These are phyloP conservation scores for Sutorius eximius DNA, from an alignment of 1,284 basidiomycete genomes.

Conservation along the genomic window DNA sequence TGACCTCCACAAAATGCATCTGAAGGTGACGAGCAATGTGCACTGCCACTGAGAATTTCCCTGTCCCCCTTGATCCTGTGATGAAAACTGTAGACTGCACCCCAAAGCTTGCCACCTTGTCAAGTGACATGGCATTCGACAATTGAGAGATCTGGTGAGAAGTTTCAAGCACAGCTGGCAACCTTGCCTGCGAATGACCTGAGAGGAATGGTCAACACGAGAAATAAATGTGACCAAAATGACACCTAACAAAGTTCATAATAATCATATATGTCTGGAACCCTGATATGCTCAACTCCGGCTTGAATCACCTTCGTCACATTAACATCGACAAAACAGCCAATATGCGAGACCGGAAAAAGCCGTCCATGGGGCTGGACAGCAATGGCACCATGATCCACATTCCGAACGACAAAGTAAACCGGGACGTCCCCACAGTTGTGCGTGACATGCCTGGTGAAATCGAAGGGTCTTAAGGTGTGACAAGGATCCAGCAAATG, in stretches of 20 bases:
- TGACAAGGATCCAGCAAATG: constrained; percentile 29
- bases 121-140: constrained; percentile 55
- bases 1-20: constrained; percentile 80
- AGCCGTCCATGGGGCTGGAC: constrained; percentile 38
- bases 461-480: constrained; percentile 8
- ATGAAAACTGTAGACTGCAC: constrained; percentile 69
- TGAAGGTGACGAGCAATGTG: constrained; percentile 67
- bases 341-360: constrained; percentile 67
- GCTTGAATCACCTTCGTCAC: constrained; percentile 78
- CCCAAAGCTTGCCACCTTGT: constrained; percentile 56
- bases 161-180: constrained; percentile 1
- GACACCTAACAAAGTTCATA: constrained; percentile 47
- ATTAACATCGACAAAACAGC: constrained; percentile 80
- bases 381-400: constrained; percentile 61
- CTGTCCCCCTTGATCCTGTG: constrained; percentile 71
- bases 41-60: constrained; percentile 65
- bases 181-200: constrained; percentile 10
- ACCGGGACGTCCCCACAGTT: constrained; percentile 43
- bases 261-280: constrained; percentile 64
- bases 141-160: constrained; percentile 51
- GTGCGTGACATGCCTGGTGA: not conserved
- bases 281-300: constrained; percentile 70
- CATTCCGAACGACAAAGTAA: constrained; percentile 79
- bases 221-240: not conserved
- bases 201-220: constrained; percentile 5